These are phyloP conservation scores for Ceratocystiopsis sp. DNA, from an alignment of 2,329 filamentous ascomycete genomes.

Conservation along the genomic window DNA sequence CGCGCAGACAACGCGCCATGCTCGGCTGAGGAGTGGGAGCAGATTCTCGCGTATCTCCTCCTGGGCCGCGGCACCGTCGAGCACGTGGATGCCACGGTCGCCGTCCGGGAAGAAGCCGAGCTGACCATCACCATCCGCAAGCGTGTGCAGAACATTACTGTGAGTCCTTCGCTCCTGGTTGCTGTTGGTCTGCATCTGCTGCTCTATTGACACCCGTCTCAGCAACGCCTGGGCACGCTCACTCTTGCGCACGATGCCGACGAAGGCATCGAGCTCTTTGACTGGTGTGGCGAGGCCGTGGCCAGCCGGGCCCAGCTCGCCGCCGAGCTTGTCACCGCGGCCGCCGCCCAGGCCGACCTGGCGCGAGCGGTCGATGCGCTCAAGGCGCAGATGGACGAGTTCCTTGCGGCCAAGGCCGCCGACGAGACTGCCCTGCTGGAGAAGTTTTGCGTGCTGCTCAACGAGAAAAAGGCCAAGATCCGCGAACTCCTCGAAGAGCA, in stretches of 20 bases:
- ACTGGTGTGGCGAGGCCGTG: constrained; percentile 50
- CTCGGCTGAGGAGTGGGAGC: constrained; percentile 48
- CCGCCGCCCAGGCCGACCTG: constrained; percentile 26
- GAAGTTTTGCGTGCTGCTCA: constrained; percentile 54
- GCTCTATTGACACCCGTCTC: background rate
- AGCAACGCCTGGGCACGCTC: constrained; percentile 56
- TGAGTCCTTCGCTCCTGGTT: constrained; percentile 22
- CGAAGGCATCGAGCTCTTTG: constrained; percentile 46
- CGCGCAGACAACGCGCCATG: constrained; percentile 36
- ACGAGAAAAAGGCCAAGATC: constrained; percentile 69
- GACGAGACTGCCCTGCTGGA: constrained; percentile 49
- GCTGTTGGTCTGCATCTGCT: constrained; percentile 2
- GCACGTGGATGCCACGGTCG: constrained; percentile 42
- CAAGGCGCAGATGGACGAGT: constrained; percentile 45
- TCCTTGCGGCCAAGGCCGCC: constrained; percentile 46
- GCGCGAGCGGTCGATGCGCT: constrained; percentile 41
- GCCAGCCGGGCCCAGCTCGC: constrained; percentile 28
- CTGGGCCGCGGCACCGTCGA: constrained; percentile 28
- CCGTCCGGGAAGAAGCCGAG: constrained; percentile 32
- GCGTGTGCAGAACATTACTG: constrained; percentile 50
- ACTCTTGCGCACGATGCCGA: constrained; percentile 36
- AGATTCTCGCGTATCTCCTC: constrained; percentile 39
- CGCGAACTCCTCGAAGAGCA: constrained; percentile 35
- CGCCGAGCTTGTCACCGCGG: constrained; percentile 24
- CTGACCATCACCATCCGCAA: constrained; percentile 49